Conservation (phyloP, 2,329 filamentous ascomycete species). For the Fusarium piperis region DNA sequence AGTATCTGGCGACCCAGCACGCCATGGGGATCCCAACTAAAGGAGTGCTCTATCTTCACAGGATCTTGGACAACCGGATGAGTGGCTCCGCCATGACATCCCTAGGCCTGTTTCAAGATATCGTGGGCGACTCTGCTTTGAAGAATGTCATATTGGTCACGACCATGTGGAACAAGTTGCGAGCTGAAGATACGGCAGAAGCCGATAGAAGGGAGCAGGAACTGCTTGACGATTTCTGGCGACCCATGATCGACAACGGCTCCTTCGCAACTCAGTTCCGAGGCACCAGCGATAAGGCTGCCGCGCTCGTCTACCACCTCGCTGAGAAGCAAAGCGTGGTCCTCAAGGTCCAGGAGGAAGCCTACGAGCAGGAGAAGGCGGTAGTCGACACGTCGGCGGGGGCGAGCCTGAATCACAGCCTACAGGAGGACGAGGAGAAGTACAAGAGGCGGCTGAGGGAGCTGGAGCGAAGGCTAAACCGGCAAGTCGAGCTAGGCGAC, state of each 20-base stretch:
- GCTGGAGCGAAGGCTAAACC: neutral
- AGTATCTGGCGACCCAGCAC: neutral
- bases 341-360: neutral
- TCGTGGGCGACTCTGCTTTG: neutral
- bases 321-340: neutral
- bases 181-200: neutral
- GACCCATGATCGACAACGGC: slow-evolving; percentile 12
- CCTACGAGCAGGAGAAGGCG: neutral
- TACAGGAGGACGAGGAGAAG: neutral
- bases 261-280: slow-evolving; percentile 7
- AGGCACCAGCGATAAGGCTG: slow-evolving; percentile 5
- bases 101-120: neutral
- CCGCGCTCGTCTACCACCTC: neutral
- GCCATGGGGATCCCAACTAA: neutral
- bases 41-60: neutral
- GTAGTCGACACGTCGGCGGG: neutral
- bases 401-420: neutral
- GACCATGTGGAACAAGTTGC: neutral
- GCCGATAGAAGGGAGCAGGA: slow-evolving; percentile 8
- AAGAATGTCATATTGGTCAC: neutral
- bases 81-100: neutral
- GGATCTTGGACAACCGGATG: neutral
- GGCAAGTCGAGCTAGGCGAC: neutral
- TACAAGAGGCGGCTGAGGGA: neutral
- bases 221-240: slow-evolving; percentile 6